These are phyloP conservation scores for Conticribra weissflogii DNA, from an alignment of 108 stramenopile species.

Conservation along the genomic window DNA sequence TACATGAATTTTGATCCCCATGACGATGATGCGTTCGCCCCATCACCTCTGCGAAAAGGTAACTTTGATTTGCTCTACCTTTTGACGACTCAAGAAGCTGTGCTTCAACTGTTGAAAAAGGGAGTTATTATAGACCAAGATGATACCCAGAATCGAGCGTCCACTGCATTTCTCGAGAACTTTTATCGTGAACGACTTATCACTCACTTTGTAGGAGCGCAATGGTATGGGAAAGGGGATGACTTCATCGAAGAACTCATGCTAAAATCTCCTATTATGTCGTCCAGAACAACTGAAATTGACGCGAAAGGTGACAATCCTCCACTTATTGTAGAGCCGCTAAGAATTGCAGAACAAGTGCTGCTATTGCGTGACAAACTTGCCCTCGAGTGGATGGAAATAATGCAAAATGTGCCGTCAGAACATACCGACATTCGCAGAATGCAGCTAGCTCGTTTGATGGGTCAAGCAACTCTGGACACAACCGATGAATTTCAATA, in stretches of 20 bases:
- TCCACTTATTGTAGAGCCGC: constrained; percentile 56
- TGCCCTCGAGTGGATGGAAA: constrained; percentile 65
- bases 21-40: constrained; percentile 32
- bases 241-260: constrained; percentile 76
- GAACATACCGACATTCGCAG: constrained; percentile 68
- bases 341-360: constrained; percentile 64
- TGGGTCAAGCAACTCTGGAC: constrained; percentile 19
- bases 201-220: constrained; percentile 63
- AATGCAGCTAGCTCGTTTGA: constrained; percentile 51
- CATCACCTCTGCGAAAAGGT: constrained; percentile 74
- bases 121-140: constrained; percentile 24
- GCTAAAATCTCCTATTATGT: constrained; percentile 43
- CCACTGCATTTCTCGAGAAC: constrained; percentile 41
- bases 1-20: constrained; percentile 44
- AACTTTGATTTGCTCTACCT: constrained; percentile 78
- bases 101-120: constrained; percentile 61
- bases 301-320: background rate
- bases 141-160: constrained; percentile 30
- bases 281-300: background rate
- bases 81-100: constrained; percentile 62
- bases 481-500: constrained; percentile 40
- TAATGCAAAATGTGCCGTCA: constrained; percentile 48
- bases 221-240: constrained; percentile 75
- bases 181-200: constrained; percentile 56
- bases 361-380: constrained; percentile 58